Evolutionary conservation across 2,329 filamentous ascomycete species (phyloP).

Genomic region (Mycosphaerelloides madeirae): DNA sequence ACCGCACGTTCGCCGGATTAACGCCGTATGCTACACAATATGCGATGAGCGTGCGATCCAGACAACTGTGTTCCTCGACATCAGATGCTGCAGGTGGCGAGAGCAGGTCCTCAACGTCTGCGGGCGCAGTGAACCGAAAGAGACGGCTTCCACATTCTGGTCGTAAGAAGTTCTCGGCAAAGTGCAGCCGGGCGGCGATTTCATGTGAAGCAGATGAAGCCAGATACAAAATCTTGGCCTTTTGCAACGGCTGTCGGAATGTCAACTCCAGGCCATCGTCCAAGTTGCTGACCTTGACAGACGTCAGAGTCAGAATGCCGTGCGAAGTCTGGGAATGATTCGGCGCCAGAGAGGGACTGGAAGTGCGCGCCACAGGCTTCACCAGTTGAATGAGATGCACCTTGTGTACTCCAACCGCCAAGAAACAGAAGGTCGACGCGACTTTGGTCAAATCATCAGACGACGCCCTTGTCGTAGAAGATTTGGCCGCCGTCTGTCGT

Average conservation of each 20-base stretch:
- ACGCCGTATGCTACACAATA: slow-evolving; percentile 66
- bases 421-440: slow-evolving; percentile 60
- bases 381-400: slow-evolving; percentile 63
- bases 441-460: slow-evolving; percentile 63
- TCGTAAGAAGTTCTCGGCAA: slow-evolving; percentile 58
- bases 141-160: slow-evolving; percentile 62
- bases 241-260: slow-evolving; percentile 55
- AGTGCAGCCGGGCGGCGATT: slow-evolving; percentile 58
- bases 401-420: slow-evolving; percentile 65
- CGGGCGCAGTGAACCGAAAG: slow-evolving; percentile 58
- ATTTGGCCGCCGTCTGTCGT: slow-evolving; percentile 52
- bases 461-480: slow-evolving; percentile 52
- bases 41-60: slow-evolving; percentile 63
- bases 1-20: slow-evolving; percentile 62
- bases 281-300: slow-evolving; percentile 54
- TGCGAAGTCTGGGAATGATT: slow-evolving; percentile 51
- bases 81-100: slow-evolving; percentile 46
- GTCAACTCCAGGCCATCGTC: slow-evolving; percentile 65
- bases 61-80: slow-evolving; percentile 56
- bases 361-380: slow-evolving; percentile 51
- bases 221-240: slow-evolving; percentile 53
- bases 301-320: slow-evolving; percentile 59
- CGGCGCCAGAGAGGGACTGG: slow-evolving; percentile 50
- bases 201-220: slow-evolving; percentile 62
- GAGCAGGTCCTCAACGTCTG: slow-evolving; percentile 49